A percentile compares a stretch with the other conserved stretches of the same genome.
Evolutionary conservation across 2,329 filamentous ascomycete genomes (phyloP).

Genomic region (Aureobasidium subglaciale): DNA sequence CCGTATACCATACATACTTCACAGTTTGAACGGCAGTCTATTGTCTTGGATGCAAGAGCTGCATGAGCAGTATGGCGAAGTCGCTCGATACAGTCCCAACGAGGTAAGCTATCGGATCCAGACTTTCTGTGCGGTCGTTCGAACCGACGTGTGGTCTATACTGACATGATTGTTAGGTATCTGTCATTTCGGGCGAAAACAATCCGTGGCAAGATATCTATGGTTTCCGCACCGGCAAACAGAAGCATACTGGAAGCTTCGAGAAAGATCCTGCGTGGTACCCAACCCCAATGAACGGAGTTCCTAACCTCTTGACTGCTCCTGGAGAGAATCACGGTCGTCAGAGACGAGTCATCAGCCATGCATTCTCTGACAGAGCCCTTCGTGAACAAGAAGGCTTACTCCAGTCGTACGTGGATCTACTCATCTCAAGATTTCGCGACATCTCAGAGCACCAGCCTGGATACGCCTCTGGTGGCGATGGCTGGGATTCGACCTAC

Average conservation of each 20-base stretch:
- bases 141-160: too few relatives aligned
- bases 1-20: slow-evolving; percentile 28
- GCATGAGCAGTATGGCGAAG: slow-evolving; percentile 37
- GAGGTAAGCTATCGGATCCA: slow-evolving; percentile 21
- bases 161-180: too few relatives aligned
- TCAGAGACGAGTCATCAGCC: slow-evolving; percentile 31
- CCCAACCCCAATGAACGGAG: slow-evolving; percentile 26
- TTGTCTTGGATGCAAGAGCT: slow-evolving; percentile 19
- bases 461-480: background rate
- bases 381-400: slow-evolving; percentile 35
- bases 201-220: slow-evolving; percentile 40
- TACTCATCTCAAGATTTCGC: slow-evolving; percentile 31
- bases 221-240: slow-evolving; percentile 32
- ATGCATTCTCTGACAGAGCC: slow-evolving; percentile 38
- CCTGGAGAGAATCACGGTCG: slow-evolving; percentile 29
- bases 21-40: slow-evolving; percentile 23
- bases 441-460: background rate
- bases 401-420: slow-evolving; percentile 33
- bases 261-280: slow-evolving; percentile 34
- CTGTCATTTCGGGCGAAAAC: slow-evolving; percentile 35
- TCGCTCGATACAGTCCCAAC: slow-evolving; percentile 35
- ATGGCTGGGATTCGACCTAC: slow-evolving; percentile 12
- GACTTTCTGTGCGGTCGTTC: background rate
- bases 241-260: slow-evolving; percentile 28
- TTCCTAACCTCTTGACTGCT: slow-evolving; percentile 17